Evolutionary conservation across 192 early-diverging fungal genomes (phyloP), one percentile per base, ranked within the genome.

Genomic region (Coemansia sp.): DNA sequence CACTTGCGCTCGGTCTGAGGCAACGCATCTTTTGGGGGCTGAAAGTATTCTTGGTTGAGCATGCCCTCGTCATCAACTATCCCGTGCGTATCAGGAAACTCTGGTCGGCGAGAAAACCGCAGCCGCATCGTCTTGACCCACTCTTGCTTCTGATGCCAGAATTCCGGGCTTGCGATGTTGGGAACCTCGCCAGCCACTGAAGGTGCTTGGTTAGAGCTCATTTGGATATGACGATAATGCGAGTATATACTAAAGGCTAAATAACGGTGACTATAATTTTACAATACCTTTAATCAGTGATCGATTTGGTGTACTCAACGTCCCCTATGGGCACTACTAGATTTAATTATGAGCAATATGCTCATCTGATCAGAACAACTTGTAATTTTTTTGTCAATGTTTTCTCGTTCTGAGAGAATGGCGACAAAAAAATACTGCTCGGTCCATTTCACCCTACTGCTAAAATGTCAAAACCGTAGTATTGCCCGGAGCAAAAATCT

Each of bases 1-100:
- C 93, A 95, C 75, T 93, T 92, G 52, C 92, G 86, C 43, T 89
- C 89, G 38, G 71, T 64, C 59, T 78, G 74, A 3, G 84, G 70
- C 29, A 82, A 59, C 30, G 78, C 82, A 58, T 87, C 90, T 69
- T 90, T 91, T 37, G 91, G 89, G 24, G 93, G 93, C 67, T 82
- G 70, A 40, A 82, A 82, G 52, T 82, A 82, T 86, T 93, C 93
- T 84, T 96, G 94, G 67, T 96, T 96, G 13, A 96, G 78, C 27
- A 86, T 89, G 12, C 94, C 94, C 53, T 93, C 93, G 12, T 84
- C 68, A 61, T 92, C 87, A 58, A 96, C 91, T 70, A 96, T 93
- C 56, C 84, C 87, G 45, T 92, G 89, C 18, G 94, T 96, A 24
- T 90, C 87, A 50, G 91, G 91, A 52, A 94, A 93, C 62, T 95